phyloP scores from a whole-genome alignment of 2,329 filamentous ascomycete species.

The Xylariaceae sp. region DNA sequence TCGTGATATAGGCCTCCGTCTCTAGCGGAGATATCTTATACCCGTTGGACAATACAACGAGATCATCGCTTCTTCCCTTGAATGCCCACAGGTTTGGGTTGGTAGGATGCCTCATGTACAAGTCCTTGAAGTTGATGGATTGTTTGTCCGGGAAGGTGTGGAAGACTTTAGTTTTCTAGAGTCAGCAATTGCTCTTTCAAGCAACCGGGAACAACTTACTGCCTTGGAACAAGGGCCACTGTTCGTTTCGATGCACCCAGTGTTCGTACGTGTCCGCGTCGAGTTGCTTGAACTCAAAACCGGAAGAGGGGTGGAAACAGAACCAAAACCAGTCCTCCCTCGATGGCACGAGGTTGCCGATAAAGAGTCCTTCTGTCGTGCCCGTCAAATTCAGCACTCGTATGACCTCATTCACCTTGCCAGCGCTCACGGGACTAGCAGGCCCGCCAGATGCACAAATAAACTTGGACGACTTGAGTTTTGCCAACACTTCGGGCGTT shows the following conservation, averaged over 20 bases:
- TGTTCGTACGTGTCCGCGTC: slow-evolving; percentile 33
- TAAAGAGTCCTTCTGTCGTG: slow-evolving; percentile 36
- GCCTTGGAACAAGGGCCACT: slow-evolving; percentile 31
- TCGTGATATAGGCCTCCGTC: slow-evolving; percentile 6
- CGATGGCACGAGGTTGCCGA: slow-evolving; percentile 30
- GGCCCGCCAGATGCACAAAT: slow-evolving; percentile 37
- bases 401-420: slow-evolving; percentile 33
- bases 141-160: slow-evolving; percentile 30
- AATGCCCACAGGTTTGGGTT: slow-evolving; percentile 7
- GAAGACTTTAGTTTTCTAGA: slow-evolving; percentile 25
- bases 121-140: slow-evolving; percentile 5
- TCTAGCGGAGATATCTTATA: slow-evolving; percentile 6
- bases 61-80: slow-evolving; percentile 8
- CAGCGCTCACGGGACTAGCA: slow-evolving; percentile 28
- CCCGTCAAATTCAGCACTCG: slow-evolving; percentile 35
- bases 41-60: slow-evolving; percentile 5
- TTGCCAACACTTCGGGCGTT: slow-evolving; percentile 31
- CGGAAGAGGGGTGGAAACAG: slow-evolving; percentile 34
- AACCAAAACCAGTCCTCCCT: slow-evolving; percentile 32
- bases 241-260: slow-evolving; percentile 33
- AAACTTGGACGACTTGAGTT: slow-evolving; percentile 34
- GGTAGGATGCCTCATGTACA: slow-evolving; percentile 4
- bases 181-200: background rate
- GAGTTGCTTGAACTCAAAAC: slow-evolving; percentile 35
- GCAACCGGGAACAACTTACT: slow-evolving; percentile 1